Evolutionary conservation across 2,329 filamentous ascomycete genomes (phyloP).

Genomic region (Monilinia aucupariae): DNA sequence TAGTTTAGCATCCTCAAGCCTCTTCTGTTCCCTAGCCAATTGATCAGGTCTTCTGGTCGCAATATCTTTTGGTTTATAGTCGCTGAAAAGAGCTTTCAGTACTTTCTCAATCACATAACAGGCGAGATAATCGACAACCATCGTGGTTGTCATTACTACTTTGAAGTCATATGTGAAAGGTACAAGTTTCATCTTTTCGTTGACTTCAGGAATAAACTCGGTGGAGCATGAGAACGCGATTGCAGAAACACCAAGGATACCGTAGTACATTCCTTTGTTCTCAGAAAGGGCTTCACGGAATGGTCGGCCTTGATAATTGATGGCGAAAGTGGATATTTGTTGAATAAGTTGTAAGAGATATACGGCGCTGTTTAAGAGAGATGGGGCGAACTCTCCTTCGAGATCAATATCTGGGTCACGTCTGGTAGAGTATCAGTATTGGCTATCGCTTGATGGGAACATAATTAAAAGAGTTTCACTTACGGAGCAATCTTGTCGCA

Average conservation of each 20-base stretch:
- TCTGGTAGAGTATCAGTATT: slow-evolving; percentile 35
- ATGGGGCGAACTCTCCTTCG: slow-evolving; percentile 90
- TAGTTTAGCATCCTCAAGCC: slow-evolving; percentile 55
- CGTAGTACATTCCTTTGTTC: slow-evolving; percentile 97
- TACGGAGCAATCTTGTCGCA: slow-evolving; percentile 83
- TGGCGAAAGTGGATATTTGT: slow-evolving; percentile 97
- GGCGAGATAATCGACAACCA: slow-evolving; percentile 80
- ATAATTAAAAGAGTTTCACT: slow-evolving; percentile 37
- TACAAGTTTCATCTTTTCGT: slow-evolving; percentile 86
- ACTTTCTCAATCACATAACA: slow-evolving; percentile 85
- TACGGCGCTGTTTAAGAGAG: slow-evolving; percentile 90
- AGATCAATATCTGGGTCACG: slow-evolving; percentile 68
- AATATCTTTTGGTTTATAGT: slow-evolving; percentile 91
- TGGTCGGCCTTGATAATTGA: slow-evolving; percentile 97
- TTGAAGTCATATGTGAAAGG: slow-evolving; percentile 89
- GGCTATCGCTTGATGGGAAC: neutral
- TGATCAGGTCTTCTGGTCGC: slow-evolving; percentile 82
- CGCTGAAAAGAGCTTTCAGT: slow-evolving; percentile 80
- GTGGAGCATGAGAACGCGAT: slow-evolving; percentile 93
- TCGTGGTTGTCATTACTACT: slow-evolving; percentile 71
- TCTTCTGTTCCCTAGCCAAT: slow-evolving; percentile 65
- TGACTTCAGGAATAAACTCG: slow-evolving; percentile 92
- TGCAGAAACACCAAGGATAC: slow-evolving; percentile 80
- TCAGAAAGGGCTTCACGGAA: slow-evolving; percentile 91
- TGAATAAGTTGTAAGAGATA: slow-evolving; percentile 97